Percentiles rank a stretch among this genome's conserved stretches.
phyloP scores from a whole-genome alignment of 768 basidiomycete species.

The Calocera viscosa region DNA sequence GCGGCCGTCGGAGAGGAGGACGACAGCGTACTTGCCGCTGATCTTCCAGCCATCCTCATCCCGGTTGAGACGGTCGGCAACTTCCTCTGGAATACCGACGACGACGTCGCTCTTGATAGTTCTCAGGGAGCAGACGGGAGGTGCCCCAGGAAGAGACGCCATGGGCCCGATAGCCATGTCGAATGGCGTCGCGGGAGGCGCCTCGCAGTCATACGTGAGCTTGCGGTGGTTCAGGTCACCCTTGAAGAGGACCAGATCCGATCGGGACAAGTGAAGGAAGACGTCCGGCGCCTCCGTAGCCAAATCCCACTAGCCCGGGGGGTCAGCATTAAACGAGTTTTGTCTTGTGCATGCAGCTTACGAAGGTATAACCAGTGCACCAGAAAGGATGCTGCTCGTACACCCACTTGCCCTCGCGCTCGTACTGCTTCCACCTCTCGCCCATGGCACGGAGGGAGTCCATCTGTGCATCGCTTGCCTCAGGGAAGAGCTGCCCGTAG shows the following conservation, averaged over 20 bases:
- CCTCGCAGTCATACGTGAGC: slow-evolving; percentile 74
- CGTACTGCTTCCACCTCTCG: slow-evolving; percentile 87
- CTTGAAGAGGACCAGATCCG: slow-evolving; percentile 86
- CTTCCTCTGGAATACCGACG: slow-evolving; percentile 58
- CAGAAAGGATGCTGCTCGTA: slow-evolving; percentile 92
- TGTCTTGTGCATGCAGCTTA: slow-evolving; percentile 15
- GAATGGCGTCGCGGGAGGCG: slow-evolving; percentile 77
- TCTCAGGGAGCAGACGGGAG: slow-evolving; percentile 70
- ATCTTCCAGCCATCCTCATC: slow-evolving; percentile 93
- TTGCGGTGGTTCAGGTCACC: slow-evolving; percentile 91
- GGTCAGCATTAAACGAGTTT: neutral
- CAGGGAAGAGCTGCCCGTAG: slow-evolving; percentile 86
- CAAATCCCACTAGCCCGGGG: slow-evolving; percentile 46
- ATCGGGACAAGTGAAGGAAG: slow-evolving; percentile 80
- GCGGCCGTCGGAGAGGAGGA: slow-evolving; percentile 74
- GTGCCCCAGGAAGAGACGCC: slow-evolving; percentile 78
- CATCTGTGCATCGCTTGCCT: slow-evolving; percentile 63
- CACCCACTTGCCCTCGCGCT: slow-evolving; percentile 82
- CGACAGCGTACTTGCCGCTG: slow-evolving; percentile 89
- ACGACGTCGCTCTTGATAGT: slow-evolving; percentile 96
- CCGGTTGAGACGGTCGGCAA: slow-evolving; percentile 70
- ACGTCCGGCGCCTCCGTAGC: slow-evolving; percentile 76
- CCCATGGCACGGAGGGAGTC: slow-evolving; percentile 73
- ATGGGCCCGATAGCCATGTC: slow-evolving; percentile 84
- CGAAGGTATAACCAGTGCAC: slow-evolving; percentile 91